phyloP scores from a whole-genome alignment of 202 grass and related monocot species.

The Digitaria exilis region DNA sequence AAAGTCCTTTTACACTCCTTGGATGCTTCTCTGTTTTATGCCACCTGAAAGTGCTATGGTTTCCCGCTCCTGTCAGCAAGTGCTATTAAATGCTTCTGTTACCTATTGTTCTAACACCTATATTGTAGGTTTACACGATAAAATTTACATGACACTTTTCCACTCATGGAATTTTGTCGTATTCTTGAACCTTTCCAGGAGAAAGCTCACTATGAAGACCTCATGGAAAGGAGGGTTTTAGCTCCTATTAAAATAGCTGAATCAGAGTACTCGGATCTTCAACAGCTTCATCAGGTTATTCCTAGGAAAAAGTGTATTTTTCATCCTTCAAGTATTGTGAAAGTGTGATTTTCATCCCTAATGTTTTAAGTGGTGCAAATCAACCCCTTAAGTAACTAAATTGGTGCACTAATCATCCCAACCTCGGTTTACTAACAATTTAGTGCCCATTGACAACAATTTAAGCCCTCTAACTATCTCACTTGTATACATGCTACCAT shows the following conservation, averaged over 20 bases:
- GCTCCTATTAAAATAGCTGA: constrained; percentile 74
- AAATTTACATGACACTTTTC: constrained; percentile 16
- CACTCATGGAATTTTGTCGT: neutral
- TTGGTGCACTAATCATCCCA: too few species aligned
- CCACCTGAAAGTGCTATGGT: neutral
- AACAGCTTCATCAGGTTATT: constrained; percentile 68
- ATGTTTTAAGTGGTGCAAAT: too few species aligned
- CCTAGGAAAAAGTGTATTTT: too few species aligned
- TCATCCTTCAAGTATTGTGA: too few species aligned
- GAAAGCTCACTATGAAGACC: constrained; percentile 68
- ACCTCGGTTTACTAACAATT: too few species aligned
- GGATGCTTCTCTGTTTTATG: neutral
- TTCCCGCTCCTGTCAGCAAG: neutral
- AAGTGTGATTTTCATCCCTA: too few species aligned
- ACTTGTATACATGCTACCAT: too few species aligned
- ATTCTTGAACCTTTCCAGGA: constrained; percentile 52
- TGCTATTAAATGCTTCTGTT: neutral
- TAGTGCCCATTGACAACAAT: too few species aligned
- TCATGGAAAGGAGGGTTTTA: constrained; percentile 83
- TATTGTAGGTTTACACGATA: neutral
- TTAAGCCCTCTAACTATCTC: too few species aligned
- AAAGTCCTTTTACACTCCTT: neutral
- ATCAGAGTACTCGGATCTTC: constrained; percentile 54
- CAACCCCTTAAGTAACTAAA: too few species aligned
- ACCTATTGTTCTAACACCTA: neutral